Evolutionary conservation across 345 rosid genomes (phyloP), one percentile per base, ranked within the genome.

Genomic region (Boechera retrofracta): DNA sequence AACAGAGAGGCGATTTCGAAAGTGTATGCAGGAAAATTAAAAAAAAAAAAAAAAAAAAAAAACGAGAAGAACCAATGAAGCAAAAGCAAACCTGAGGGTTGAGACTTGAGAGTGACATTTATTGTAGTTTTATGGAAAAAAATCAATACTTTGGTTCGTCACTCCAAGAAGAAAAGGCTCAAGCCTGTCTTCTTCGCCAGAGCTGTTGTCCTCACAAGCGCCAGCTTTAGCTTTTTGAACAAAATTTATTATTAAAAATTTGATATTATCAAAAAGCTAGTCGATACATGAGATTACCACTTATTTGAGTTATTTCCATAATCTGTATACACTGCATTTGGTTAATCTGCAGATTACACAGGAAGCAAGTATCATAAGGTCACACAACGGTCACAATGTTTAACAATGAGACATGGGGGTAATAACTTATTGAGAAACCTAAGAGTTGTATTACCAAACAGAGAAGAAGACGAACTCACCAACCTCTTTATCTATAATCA

Each of bases 41-140:
- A 77, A 32, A 29, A 53, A 61, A 33, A 44, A 44, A 33, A 71
- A 44, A 41, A 47, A 70, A 33, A 58, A 44, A 41, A 44, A 70
- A 71, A 56, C 76, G 62, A 77, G 71, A 71, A 77, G 71, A 59
- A 64, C 81, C 72, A 77, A 71, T 77, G 72, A 71, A 77, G 62
- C 76, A 77, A 72, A 77, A 67, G 69, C 57, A 72, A 28, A 71
- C 67, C 76, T 31, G 42, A 63, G 60, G 32, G 10, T 28, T 64
- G 67, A 71, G 72, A 71, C 63, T 72, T 72, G 77, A 72, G 57
- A 13, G 77, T 66, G 77, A 71, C 77, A 63, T 72, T 39, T 65
- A 49, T 72, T 72, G 62, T 45, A 54, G 67, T 72, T 48, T 71
- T 72, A 45, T 58, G 67, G 0, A 39, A 6, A 57, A 28, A 28